Base-by-base conservation (phyloP, 768 basidiomycete species). In the Termitomyces sp. region DNA sequence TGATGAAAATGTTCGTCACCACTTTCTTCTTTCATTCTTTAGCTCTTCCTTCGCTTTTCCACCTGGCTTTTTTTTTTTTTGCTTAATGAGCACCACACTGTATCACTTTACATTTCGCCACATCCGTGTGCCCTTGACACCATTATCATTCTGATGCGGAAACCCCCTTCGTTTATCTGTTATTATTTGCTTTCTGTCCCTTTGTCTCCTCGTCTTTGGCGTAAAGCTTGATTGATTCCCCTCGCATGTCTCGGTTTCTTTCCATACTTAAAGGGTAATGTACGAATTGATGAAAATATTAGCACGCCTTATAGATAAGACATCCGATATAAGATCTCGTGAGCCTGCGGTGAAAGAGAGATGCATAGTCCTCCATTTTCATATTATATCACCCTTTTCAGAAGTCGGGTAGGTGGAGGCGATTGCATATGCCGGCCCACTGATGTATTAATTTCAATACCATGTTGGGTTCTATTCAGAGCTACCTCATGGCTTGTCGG, bases 201-300 rank as follows among this genome's bases (percentile, higher is more conserved):
- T 49, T 24, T 37, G 24, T 38, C 35, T 48, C 32, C 15, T 21
- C 11, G 48, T 49, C 48, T 49, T n/a, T 49, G 17, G 35, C 48
- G 34, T 19, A 49, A 49, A 37, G 48, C 14, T 37, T 37, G 48
- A 35, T 49, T 26, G 35, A 49, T 49, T 24, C 35, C 35, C 22
- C 21, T 37, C 48, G 17, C 22, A 10, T 37, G 35, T 49, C 22
- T 49, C n/a, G 22, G 30, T 32, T 17, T 46, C 50, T 51, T 57
- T 47, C 56, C 8, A 56, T 50, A 60, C 51, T 50, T 48, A 62
- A 65, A 49, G 64, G 62, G 63, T 66, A 67, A 65, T 66, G 67
- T 67, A 67, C 58, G 58, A 64, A 55, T 63, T 62, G 60, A 54
- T 60, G 57, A 59, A 61, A 60, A 57, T 56, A 62, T 51, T 57